Evolutionary conservation across 495 filamentous ascomycete species (phyloP), one percentile per base, ranked within the genome.

Genomic region (Entonaema liquescens): DNA sequence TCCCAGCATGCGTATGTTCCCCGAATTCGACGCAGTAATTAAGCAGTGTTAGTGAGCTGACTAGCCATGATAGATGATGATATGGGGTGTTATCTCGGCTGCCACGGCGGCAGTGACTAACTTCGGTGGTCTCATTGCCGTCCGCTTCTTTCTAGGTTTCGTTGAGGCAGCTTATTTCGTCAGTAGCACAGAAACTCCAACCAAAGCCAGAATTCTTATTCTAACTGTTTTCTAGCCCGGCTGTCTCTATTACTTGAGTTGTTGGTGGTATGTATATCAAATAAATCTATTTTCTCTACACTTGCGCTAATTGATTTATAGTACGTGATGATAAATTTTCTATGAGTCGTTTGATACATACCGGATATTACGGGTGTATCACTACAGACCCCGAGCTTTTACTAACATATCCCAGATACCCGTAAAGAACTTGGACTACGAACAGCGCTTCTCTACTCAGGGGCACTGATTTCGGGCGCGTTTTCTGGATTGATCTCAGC

Each of bases 61-160:
- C 23, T 9, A 6, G 13, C 5, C 5, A 29, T 65, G 19, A 15
- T 65, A 83, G 81, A 92, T 91, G 88, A 78, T 90, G 21, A 63
- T 89, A 3, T 93, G 91, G 91, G 90, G 90, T n/a, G 78, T 88
- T n/a, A 89, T 93, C 59, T 91, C 89, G 0, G 87, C 87, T 0
- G 80, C 81, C 0, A 90, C 90, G 1, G 88, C 88, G 36, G 86
- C 80, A 7, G 87, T 85, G 25, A 89, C 86, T 19, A 90, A 80
- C 69, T 90, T 83, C 69, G 83, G 83, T 38, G 90, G 89, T 1
- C 80, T 93, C 40, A 79, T 91, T 21, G 88, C 86, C 3, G 84
- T 88, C 53, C 87, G 90, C 15, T 93, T 92, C 82, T 90, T 91
- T 67, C 82, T 93, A 0, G 90, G 91, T 70, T 89, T 92, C 49